phyloP scores from a whole-genome alignment of 1,284 basidiomycete genomes.

The Agroathelia rolfsii region DNA sequence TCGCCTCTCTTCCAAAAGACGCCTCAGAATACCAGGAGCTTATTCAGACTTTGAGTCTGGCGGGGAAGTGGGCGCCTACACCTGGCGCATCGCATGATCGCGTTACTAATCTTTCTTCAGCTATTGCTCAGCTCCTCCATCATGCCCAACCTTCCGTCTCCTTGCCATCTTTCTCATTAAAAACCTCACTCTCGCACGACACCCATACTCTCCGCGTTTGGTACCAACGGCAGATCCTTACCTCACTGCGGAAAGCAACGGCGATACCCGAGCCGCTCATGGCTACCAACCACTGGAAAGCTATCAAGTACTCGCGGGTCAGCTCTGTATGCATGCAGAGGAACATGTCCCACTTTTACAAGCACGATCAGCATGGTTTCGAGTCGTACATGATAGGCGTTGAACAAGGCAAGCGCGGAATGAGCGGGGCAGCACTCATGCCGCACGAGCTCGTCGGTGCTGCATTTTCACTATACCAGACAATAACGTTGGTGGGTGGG shows the following conservation, averaged over 20 bases:
- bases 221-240: conserved; percentile 45
- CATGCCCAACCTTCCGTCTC: conserved; percentile 16
- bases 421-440: conserved; percentile 52
- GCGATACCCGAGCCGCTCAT: conserved; percentile 51
- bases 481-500: not conserved
- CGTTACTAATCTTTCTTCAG: conserved; percentile 52
- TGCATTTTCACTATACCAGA: conserved; percentile 17
- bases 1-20: conserved; percentile 19
- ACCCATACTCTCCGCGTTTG: conserved; percentile 38
- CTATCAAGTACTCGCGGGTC: conserved; percentile 46
- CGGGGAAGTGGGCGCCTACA: conserved; percentile 62
- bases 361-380: conserved; percentile 50
- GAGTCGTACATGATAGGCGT: conserved; percentile 44
- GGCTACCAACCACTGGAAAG: conserved; percentile 46
- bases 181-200: too few species aligned
- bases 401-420: conserved; percentile 39
- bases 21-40: conserved; percentile 26
- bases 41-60: conserved; percentile 40
- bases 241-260: conserved; percentile 38
- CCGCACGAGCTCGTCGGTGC: conserved; percentile 45
- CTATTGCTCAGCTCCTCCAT: conserved; percentile 45
- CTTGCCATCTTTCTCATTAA: conserved; percentile 18
- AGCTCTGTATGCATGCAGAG: conserved; percentile 50
- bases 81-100: conserved; percentile 49
- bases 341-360: conserved; percentile 41